These are phyloP conservation scores for Candida chilensis DNA, from an alignment of 805 yeast genomes.

Conservation along the genomic window DNA sequence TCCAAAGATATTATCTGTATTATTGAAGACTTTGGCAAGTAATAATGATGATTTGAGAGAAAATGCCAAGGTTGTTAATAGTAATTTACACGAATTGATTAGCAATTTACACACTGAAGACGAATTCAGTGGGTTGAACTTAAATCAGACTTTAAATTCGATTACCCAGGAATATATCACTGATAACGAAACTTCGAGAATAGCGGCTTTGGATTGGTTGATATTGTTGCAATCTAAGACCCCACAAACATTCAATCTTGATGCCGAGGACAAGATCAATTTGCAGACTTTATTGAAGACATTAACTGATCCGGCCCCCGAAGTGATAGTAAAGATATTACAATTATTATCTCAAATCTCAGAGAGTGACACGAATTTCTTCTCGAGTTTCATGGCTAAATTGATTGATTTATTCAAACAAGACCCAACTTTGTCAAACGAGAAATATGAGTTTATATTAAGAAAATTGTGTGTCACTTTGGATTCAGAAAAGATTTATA, in stretches of 20 bases:
- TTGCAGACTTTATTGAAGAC: slow-evolving; percentile 74
- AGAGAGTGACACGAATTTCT: slow-evolving; percentile 66
- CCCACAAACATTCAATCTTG: slow-evolving; percentile 29
- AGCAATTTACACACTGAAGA: slow-evolving; percentile 30
- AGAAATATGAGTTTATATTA: slow-evolving; percentile 72
- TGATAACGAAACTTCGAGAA: slow-evolving; percentile 72
- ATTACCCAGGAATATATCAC: slow-evolving; percentile 64
- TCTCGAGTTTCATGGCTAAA: slow-evolving; percentile 66
- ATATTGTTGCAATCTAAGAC: slow-evolving; percentile 69
- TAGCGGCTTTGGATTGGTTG: slow-evolving; percentile 87
- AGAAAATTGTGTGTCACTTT: slow-evolving; percentile 76
- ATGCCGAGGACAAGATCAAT: slow-evolving; percentile 23
- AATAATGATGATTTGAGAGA: slow-evolving; percentile 13
- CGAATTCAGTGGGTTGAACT: slow-evolving; percentile 28
- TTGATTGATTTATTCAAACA: slow-evolving; percentile 60
- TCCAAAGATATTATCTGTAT: slow-evolving; percentile 64
- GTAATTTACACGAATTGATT: slow-evolving; percentile 44
- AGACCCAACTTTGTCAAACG: slow-evolving; percentile 55
- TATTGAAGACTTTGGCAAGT: slow-evolving; percentile 33
- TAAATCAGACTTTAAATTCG: slow-evolving; percentile 52
- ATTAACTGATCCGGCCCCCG: slow-evolving; percentile 58
- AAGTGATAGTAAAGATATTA: slow-evolving; percentile 66
- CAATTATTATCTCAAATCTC: slow-evolving; percentile 69
- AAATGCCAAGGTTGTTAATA: slow-evolving; percentile 48
- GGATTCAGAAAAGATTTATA: slow-evolving; percentile 76